Evolutionary conservation across 306 rosid genomes (phyloP).

Genomic region (Cicer chorassanicum): DNA sequence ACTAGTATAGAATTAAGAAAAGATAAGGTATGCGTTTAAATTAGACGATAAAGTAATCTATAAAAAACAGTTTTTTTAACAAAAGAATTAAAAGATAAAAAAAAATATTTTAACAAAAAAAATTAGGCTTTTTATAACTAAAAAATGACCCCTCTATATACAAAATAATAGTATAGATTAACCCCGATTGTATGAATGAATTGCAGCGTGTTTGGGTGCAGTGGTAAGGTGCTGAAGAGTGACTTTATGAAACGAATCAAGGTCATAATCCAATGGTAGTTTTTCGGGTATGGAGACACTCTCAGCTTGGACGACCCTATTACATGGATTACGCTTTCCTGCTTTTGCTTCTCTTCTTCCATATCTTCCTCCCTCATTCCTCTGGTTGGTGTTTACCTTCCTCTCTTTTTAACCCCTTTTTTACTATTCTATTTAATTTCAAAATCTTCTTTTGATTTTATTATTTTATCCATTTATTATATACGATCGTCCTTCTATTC

Average conservation of each 20-base stretch:
- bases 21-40: too few species aligned
- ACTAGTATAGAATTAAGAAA: too few species aligned
- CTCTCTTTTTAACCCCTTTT: conserved; percentile 21
- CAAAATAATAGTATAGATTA: too few species aligned
- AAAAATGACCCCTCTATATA: too few species aligned
- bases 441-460: conserved; percentile 17
- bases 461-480: background rate
- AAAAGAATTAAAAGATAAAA: too few species aligned
- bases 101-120: too few species aligned
- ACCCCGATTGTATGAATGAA: background rate
- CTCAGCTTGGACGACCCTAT: conserved; percentile 45
- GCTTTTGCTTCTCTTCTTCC: conserved; percentile 58
- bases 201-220: conserved; percentile 39
- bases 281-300: conserved; percentile 43
- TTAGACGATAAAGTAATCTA: too few species aligned
- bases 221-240: background rate
- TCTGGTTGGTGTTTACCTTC: conserved; percentile 36
- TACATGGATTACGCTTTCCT: conserved; percentile 54
- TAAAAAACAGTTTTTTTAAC: too few species aligned
- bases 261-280: conserved; percentile 29
- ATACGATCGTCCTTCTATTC: conserved; percentile 1
- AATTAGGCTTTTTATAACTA: too few species aligned
- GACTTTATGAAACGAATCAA: conserved; percentile 28
- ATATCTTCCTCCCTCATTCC: conserved; percentile 56
- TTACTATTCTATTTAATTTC: background rate